Evolutionary conservation across 1,284 basidiomycete species (phyloP), one percentile per base, ranked within the genome.

Genomic region (Malassezia pachydermatis): DNA sequence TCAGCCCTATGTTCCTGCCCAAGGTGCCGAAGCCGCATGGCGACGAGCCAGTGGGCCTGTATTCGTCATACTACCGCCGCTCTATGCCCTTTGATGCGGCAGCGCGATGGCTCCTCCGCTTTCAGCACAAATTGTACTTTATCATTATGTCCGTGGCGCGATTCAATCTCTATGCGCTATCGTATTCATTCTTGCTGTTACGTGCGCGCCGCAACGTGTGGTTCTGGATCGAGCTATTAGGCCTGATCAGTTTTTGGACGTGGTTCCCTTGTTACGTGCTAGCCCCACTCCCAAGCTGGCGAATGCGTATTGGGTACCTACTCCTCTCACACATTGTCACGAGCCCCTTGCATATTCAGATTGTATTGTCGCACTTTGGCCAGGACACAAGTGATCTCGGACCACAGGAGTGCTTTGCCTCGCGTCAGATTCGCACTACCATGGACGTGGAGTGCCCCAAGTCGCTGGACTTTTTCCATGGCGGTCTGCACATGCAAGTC

Each of bases 351-450:
- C 60, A 55, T 29, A 42, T 54, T 2, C 68, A 95, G 87, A 98
- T 98, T 62, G 90, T 96, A 1, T 80, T 98, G 19, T 96, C 90
- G 3, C 92, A 98, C 75, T 98, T 94, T 74, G 86, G 87, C 36
- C 90, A 94, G 76, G 89, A 89, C 6, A 90, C 88, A 1, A 84
- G 78, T 9, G 92, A 96, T 68, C 77, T 96, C 20, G 90, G 90
- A 2, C 85, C 88, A 0, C 76, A 76, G 28, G 94, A 98, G 72
- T 88, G 86, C 2, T 98, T 96, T 76, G 79, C 85, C 1, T 83
- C 86, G 60, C 83, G 94, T 25, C 92, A 98, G 73, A 76, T 98
- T 53, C 84, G 92, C 41, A 98, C 94, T 7, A 96, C 94, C 0
- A 86, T 88, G 57, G 94, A 98, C 73, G 88, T 98, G 30, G 80